Evolutionary conservation across 2,329 filamentous ascomycete species (phyloP), one percentile per base, ranked within the genome.

Genomic region (Capronia coronata): DNA sequence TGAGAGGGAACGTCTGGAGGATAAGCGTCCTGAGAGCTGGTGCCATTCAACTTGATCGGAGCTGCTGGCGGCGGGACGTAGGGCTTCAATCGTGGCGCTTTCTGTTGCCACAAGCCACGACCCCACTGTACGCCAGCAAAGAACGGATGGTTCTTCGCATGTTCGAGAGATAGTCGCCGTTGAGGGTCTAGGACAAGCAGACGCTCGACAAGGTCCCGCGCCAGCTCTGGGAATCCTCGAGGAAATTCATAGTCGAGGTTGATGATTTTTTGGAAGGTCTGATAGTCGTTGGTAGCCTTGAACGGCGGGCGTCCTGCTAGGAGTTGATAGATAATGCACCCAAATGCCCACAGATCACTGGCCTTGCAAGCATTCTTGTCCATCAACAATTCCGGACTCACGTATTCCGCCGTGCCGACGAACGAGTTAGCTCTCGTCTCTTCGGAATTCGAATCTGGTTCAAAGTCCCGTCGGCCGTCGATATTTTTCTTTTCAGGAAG

Each of bases 231-330:
- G 61, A 98, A 98, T 1, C 88, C 89, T 22, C 80, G 70, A 0
- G 93, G 93, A 57, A 97, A 98, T 39, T 91, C 85, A 65, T 97
- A 98, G 47, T 98, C 91, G 37, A 98, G 75, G 25, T 79, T 84
- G 46, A 98, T 87, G 64, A 98, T 98, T 69, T 97, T 98, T 67
- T 98, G 93, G 64, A 98, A 98, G 0, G 93, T 98, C 64, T 93
- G 77, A 63, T 97, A 98, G 65, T 98, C 93, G 59, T 94, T 96
- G 11, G 78, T 86, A 34, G 86, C 93, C 67, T 98, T 98, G 74
- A 98, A 98, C 0, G 93, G 93, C 4, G 93, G 93, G 52, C 93
- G 77, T n/a, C 93, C 93, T n/a, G 87, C 86, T 27, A 98, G 74
- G 21, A 98, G 78, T 67, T 98, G 93, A 67, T 94, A 98, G 56